phyloP scores from a whole-genome alignment of 768 basidiomycete species.

The Serendipita sp. region DNA sequence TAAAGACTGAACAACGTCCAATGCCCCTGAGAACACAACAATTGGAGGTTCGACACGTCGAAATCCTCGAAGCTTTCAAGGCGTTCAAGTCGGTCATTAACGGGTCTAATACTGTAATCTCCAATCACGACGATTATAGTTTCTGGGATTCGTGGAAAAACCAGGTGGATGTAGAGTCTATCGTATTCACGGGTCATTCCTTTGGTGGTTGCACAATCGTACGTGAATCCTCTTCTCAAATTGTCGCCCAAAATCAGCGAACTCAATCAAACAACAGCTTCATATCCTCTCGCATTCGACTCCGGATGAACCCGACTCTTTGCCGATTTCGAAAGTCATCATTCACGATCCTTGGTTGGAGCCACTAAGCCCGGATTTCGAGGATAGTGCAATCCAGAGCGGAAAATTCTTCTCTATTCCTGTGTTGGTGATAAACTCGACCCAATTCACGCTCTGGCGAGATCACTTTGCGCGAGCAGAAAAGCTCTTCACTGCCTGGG shows the following conservation, averaged over 20 bases:
- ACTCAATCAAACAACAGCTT: slow-evolving; percentile 25
- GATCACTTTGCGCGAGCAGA: slow-evolving; percentile 49
- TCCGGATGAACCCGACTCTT: slow-evolving; percentile 23
- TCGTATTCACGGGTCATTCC: slow-evolving; percentile 36
- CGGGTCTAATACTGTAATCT: slow-evolving; percentile 22
- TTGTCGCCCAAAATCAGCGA: background rate
- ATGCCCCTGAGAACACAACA: slow-evolving; percentile 51
- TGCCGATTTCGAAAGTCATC: slow-evolving; percentile 44
- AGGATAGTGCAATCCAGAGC: slow-evolving; percentile 27
- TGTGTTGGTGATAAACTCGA: slow-evolving; percentile 58
- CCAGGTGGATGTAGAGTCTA: slow-evolving; percentile 17
- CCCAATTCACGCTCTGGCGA: slow-evolving; percentile 65
- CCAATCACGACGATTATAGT: slow-evolving; percentile 35
- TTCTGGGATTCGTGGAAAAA: slow-evolving; percentile 19
- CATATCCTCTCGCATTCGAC: slow-evolving; percentile 39
- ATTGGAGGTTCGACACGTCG: slow-evolving; percentile 49
- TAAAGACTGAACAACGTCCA: slow-evolving; percentile 17
- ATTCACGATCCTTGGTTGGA: slow-evolving; percentile 79
- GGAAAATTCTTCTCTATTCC: slow-evolving; percentile 12
- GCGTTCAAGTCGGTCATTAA: slow-evolving; percentile 40
- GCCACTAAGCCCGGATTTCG: slow-evolving; percentile 36
- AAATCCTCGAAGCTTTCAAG: slow-evolving; percentile 49
- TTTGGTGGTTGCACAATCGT: slow-evolving; percentile 41
- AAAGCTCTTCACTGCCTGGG: slow-evolving; percentile 40
- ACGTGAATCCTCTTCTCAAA: slow-evolving; percentile 14